phyloP scores from a whole-genome alignment of 192 early-diverging fungal genomes.

The Backusella psychrophila region DNA sequence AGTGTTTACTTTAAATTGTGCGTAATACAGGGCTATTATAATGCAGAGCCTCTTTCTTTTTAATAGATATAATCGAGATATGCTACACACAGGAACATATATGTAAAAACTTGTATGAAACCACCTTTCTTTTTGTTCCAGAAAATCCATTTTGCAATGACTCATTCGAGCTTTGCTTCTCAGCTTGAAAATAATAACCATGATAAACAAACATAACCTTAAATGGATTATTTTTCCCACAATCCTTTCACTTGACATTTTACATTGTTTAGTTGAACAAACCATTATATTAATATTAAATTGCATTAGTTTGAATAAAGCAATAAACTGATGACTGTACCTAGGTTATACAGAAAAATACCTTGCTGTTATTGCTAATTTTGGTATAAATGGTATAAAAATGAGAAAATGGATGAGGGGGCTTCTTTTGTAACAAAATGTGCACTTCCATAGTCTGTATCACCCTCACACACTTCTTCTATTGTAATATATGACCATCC shows the following conservation, averaged over 20 bases:
- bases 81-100: neutral
- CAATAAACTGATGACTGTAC: neutral
- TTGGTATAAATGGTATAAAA: neutral
- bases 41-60: no score
- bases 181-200: neutral
- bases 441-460: neutral
- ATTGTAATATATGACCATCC: neutral
- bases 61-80: no score
- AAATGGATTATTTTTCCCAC: neutral
- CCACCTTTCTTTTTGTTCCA: neutral
- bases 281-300: neutral
- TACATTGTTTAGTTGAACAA: neutral
- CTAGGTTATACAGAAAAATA: neutral
- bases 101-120: neutral
- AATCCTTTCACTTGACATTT: neutral
- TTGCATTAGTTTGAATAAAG: neutral
- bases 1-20: no score
- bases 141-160: neutral
- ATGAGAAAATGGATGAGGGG: neutral
- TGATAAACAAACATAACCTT: neutral
- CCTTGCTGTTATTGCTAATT: neutral
- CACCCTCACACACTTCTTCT: neutral
- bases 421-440: neutral
- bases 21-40: no score
- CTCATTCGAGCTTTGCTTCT: neutral